Base-by-base conservation (phyloP, 192 early-diverging fungal genomes). In the Coemansia sp. region DNA sequence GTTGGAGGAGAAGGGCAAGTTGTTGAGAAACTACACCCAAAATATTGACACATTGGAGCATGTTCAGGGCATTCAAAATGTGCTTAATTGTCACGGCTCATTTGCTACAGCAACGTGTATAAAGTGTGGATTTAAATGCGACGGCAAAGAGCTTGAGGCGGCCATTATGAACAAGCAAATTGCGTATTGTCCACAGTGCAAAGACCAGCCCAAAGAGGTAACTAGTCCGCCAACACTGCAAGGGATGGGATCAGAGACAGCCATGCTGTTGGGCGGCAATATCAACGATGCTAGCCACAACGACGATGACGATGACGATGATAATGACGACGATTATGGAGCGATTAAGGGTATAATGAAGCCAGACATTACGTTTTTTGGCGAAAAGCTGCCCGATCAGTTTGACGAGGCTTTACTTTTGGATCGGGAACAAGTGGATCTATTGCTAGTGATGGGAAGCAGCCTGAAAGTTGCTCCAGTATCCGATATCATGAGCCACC, bases 291-390 rank as follows among this genome's bases (percentile, higher is more conserved):
- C 14, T 42, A 5, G 16, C 15, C 40, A 42, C 14, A 42, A 30
- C 13, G 68, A 70, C 28, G 59, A 64, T 4, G 68, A 70, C 21
- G 59, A 64, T 4, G 79, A 83, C 4, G 57, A 71, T 4, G 77
- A 84, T 12, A 77, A 81, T n/a, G 79, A 86, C 16, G 82, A 66
- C 31, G 84, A 86, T 18, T 73, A 81, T 35, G 72, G 81, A 13
- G 37, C 44, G 8, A 45, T 63, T 2, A 55, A 51, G 18, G 80
- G 83, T 1, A 82, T 91, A 15, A 91, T 98, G 84, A 98, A 98
- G 60, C 96, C 96, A 0, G 93, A 94, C 54, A 99, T 99, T 54
- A 87, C 91, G 14, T 99, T 99, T 65, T 99, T 99, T 79, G 94
- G 94, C 20, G 97, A 99, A 58, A 87, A 89, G 66, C 79, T 97